Evolutionary conservation across 805 yeast species (phyloP).

Genomic region (Hanseniaspora opuntiae): DNA sequence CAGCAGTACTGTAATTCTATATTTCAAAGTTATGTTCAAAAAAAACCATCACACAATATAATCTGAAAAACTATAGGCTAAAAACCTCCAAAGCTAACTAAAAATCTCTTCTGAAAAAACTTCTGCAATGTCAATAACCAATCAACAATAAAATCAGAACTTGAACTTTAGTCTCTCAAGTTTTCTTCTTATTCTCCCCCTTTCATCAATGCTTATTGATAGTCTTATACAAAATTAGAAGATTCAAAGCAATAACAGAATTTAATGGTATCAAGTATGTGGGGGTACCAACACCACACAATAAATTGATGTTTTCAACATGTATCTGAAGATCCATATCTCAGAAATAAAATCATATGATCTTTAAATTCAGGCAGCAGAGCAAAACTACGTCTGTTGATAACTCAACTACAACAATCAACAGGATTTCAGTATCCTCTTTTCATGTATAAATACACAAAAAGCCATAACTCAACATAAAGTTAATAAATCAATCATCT

Average conservation of each 20-base stretch:
- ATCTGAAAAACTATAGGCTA: not conserved
- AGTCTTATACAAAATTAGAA: not conserved
- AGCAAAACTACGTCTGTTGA: not conserved
- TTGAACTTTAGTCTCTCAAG: not conserved
- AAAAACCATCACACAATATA: not conserved
- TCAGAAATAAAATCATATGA: slow-evolving; percentile 5
- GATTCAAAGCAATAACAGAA: not conserved
- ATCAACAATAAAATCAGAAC: not conserved
- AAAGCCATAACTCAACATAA: not conserved
- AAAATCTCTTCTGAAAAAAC: not conserved
- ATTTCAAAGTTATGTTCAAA: not conserved
- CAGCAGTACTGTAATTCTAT: slow-evolving; percentile 2
- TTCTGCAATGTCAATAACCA: not conserved
- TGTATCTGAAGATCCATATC: not conserved
- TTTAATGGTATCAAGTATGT: not conserved
- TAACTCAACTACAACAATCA: not conserved
- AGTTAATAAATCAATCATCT: not conserved
- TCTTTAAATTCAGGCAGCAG: slow-evolving; percentile 7
- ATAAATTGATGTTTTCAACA: not conserved
- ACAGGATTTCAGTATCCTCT: not conserved
- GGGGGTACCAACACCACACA: not conserved
- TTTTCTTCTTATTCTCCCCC: not conserved
- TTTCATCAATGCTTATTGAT: not conserved
- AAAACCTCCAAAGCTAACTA: not conserved
- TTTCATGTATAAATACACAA: not conserved